These are phyloP conservation scores for Schizopora paradoxa DNA, from an alignment of 1,284 basidiomycete species.

Conservation along the genomic window DNA sequence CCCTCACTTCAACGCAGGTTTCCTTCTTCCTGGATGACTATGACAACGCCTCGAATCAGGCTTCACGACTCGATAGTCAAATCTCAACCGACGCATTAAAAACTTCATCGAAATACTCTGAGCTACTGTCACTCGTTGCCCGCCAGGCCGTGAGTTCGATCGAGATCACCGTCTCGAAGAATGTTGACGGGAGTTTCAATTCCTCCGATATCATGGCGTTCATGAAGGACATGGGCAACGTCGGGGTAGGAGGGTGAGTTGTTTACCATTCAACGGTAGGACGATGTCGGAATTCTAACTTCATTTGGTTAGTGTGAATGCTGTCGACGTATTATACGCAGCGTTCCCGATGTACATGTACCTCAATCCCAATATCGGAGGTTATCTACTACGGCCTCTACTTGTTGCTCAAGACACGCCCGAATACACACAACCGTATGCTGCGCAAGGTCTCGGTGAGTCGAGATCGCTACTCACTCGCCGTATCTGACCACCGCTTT, in stretches of 20 bases:
- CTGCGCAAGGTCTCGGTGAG: not conserved
- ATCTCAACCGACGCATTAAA: conserved; percentile 27
- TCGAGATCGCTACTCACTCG: no score
- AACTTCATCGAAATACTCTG: conserved; percentile 31
- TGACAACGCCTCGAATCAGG: conserved; percentile 23
- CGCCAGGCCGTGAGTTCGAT: conserved; percentile 36
- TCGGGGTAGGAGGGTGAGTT: not conserved
- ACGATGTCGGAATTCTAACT: not conserved
- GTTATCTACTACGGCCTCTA: not conserved
- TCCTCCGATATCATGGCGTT: conserved; percentile 17
- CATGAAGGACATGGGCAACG: conserved; percentile 8
- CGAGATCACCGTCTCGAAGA: conserved; percentile 33
- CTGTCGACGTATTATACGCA: not conserved
- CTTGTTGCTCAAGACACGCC: not conserved
- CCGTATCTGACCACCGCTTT: no score
- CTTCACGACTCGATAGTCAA: conserved; percentile 33
- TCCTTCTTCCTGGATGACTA: conserved; percentile 35
- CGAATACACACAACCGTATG: not conserved
- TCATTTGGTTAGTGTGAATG: conserved; percentile 5
- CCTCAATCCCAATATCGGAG: conserved; percentile 1
- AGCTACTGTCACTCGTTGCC: conserved; percentile 34
- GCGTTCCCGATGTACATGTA: not conserved
- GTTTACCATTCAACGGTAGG: not conserved
- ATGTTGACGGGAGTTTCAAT: conserved; percentile 25
- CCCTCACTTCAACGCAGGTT: conserved; percentile 30